Evolutionary conservation across 768 basidiomycete genomes (phyloP), one percentile per base, ranked within the genome.

Genomic region (Neoboletus magnificus): DNA sequence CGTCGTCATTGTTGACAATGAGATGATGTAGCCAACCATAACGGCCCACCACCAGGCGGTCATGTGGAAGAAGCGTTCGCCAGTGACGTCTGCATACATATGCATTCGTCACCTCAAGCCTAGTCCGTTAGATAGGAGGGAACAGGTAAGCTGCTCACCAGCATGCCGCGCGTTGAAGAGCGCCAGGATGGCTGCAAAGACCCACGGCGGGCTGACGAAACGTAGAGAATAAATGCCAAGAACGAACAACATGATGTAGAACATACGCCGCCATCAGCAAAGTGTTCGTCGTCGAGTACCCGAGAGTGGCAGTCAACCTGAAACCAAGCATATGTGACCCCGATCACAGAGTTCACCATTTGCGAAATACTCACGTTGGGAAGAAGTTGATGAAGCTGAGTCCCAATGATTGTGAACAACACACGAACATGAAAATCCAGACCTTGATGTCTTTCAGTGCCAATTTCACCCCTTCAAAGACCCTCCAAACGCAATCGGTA

Each of bases 1-100:
- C n/a, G 76, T 75, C 4, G 68, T 71, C 70, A 76, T 76, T 0
- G 84, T 86, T 1, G 78, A 78, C 20, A 85, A 64, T 2, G 78
- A 79, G 55, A 87, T 83, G 57, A 86, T 80, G 59, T 80, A 86
- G 1, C 82, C 86, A 4, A 84, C 37, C 2, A 86, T 82, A 43
- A 78, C 78, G 4, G 73, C 79, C 83, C 83, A 84, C 83, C 82
- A 84, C 71, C 77, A 79, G 3, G 65, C 72, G 3, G 73, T 68
- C 48, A 80, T 73, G 64, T 87, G 86, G 75, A 84, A 83, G 71
- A 81, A 86, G 5, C 84, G 77, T 68, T 86, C 85, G 0, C 84
- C 85, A 4, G 82, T 82, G 53, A 71, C 72, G 58, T 86, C 85
- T 80, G 35, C 20, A 27, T 44, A 2, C 25, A 50, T 12, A 23